Evolutionary conservation across 2,329 filamentous ascomycete species (phyloP).

Genomic region (Colletotrichum karsti): DNA sequence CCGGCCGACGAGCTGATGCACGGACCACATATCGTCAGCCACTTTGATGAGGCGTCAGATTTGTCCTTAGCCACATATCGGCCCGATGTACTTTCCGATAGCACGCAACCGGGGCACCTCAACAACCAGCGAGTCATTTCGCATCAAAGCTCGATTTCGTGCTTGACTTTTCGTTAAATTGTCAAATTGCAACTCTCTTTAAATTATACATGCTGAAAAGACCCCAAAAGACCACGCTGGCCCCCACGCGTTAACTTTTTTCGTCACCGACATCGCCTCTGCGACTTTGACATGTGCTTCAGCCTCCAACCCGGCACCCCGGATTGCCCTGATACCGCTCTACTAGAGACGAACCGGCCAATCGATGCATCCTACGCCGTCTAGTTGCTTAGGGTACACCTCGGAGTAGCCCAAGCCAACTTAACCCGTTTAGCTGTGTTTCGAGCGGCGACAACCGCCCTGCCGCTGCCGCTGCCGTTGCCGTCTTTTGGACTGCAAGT

Average conservation of each 20-base stretch:
- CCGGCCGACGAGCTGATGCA: not conserved
- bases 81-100: not conserved
- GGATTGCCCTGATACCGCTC: not conserved
- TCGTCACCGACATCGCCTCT: constrained; percentile 12
- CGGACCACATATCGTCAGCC: not conserved
- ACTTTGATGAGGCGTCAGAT: not conserved
- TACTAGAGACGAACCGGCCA: not conserved
- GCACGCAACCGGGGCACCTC: not conserved
- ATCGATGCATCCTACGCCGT: constrained; percentile 18
- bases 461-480: not conserved
- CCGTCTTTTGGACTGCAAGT: not conserved
- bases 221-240: constrained; percentile 10
- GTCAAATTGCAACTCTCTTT: constrained; percentile 16
- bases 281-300: constrained; percentile 17
- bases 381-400: constrained; percentile 13
- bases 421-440: not conserved
- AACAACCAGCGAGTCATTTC: constrained; percentile 22
- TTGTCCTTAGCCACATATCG: not conserved
- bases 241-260: constrained; percentile 27
- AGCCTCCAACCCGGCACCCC: not conserved
- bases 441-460: constrained; percentile 11
- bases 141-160: not conserved
- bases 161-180: constrained; percentile 6
- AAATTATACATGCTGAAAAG: constrained; percentile 13
- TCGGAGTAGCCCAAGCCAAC: not conserved